A percentile compares a stretch with the other conserved stretches of the same genome.
Conservation (phyloP, 106 monocot genomes). For the Dendrobium huoshanense region DNA sequence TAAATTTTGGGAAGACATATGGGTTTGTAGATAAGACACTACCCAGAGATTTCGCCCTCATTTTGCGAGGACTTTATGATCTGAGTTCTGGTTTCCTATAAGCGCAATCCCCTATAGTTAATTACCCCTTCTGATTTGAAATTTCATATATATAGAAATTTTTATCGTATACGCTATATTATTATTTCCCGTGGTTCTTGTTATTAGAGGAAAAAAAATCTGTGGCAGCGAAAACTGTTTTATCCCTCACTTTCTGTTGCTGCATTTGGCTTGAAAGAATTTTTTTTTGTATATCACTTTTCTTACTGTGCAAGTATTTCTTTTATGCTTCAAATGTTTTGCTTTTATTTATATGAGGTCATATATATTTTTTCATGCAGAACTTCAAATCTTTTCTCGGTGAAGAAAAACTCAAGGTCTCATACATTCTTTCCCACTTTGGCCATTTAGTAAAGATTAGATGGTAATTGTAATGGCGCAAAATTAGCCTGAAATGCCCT, state of each 20-base stretch:
- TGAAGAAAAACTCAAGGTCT: conserved; percentile 88
- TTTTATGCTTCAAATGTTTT: background rate
- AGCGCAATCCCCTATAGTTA: no score
- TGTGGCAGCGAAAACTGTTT: background rate
- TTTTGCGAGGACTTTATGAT: no score
- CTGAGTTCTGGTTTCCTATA: no score
- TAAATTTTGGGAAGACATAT: no score
- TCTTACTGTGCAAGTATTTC: background rate
- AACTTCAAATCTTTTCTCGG: conserved; percentile 84
- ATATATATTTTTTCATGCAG: conserved; percentile 26
- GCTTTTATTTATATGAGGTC: background rate
- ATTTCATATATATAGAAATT: no score
- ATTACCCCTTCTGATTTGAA: no score
- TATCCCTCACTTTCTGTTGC: background rate
- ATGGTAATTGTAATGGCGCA: background rate
- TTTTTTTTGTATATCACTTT: background rate
- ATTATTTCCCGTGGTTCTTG: background rate
- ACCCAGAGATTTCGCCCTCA: no score
- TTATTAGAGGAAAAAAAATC: background rate
- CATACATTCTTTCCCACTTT: background rate
- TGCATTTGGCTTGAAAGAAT: background rate
- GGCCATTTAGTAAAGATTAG: background rate
- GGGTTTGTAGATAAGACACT: no score
- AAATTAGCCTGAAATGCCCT: background rate
- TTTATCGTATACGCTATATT: background rate